These are phyloP conservation scores for Ceratobasidium sp. DNA, from an alignment of 1,284 basidiomycete species.

Conservation along the genomic window DNA sequence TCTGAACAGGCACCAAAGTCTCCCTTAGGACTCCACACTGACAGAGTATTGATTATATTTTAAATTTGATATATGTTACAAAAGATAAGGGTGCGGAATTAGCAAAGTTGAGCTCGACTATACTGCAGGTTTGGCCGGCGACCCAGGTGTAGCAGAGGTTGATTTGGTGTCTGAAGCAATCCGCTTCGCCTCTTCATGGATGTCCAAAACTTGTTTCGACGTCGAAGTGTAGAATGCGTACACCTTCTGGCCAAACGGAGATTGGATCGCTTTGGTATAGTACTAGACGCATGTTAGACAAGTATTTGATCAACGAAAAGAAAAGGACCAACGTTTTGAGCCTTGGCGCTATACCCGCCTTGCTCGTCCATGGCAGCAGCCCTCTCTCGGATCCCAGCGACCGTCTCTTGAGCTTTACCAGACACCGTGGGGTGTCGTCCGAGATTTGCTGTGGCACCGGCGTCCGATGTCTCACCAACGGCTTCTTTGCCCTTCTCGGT, in stretches of 20 bases:
- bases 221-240: constrained; percentile 77
- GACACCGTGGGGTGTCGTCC: constrained; percentile 62
- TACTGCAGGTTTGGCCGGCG: constrained; percentile 39
- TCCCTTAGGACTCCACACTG: too few species aligned
- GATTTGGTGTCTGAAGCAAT: constrained; percentile 70
- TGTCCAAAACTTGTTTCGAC: constrained; percentile 80
- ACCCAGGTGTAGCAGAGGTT: constrained; percentile 41
- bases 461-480: background rate
- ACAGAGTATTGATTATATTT: background rate
- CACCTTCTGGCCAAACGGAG: constrained; percentile 80
- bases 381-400: constrained; percentile 67
- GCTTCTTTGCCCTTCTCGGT: background rate
- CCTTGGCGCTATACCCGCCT: constrained; percentile 73
- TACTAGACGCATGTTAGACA: constrained; percentile 59
- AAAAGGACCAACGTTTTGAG: constrained; percentile 62
- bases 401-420: constrained; percentile 68
- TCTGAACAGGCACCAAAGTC: too few species aligned
- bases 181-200: constrained; percentile 86
- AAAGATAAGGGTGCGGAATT: background rate
- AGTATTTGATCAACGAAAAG: constrained; percentile 2
- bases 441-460: background rate
- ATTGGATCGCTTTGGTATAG: constrained; percentile 76
- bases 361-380: constrained; percentile 81
- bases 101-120: background rate
- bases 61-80: background rate